Percentiles rank a stretch among this genome's conserved stretches.
These are phyloP conservation scores for Chenopodium album DNA, from an alignment of 148 eudicot species.

Conservation along the genomic window DNA sequence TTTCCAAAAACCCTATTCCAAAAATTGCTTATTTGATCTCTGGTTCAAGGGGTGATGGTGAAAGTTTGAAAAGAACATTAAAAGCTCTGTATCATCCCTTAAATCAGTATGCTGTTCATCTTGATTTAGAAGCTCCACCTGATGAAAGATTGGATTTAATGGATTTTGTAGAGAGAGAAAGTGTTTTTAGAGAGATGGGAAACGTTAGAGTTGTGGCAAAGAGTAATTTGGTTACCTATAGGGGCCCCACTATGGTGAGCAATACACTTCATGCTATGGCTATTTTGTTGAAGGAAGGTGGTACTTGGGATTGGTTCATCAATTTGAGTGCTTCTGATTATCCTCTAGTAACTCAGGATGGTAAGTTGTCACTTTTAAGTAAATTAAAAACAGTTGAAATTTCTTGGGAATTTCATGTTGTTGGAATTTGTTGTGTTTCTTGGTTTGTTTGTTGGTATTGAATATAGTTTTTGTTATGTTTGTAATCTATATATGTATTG, in stretches of 20 bases:
- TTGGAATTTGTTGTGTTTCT: neutral
- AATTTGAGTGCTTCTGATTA: conserved; percentile 87
- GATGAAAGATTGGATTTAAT: conserved; percentile 60
- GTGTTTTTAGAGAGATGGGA: conserved; percentile 50
- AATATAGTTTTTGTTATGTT: neutral
- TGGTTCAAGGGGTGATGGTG: conserved; percentile 70
- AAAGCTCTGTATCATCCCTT: conserved; percentile 70
- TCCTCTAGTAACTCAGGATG: conserved; percentile 79
- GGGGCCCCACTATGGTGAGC: conserved; percentile 78
- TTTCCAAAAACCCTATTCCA: conserved; percentile 36
- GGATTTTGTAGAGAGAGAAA: conserved; percentile 47
- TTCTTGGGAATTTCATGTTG: neutral
- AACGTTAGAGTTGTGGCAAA: conserved; percentile 60
- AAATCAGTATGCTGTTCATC: conserved; percentile 63
- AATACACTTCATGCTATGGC: conserved; percentile 81
- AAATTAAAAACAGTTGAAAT: no score
- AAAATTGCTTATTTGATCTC: conserved; percentile 69
- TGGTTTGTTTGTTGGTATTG: neutral
- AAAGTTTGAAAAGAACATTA: conserved; percentile 59
- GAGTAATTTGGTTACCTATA: conserved; percentile 78
- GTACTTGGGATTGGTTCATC: conserved; percentile 72
- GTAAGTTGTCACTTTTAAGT: conserved; percentile 26
- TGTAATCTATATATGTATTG: neutral
- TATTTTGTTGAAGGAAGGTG: conserved; percentile 58
- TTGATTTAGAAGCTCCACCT: conserved; percentile 64